Percentiles rank a stretch among this genome's conserved stretches.
Evolutionary conservation across 768 basidiomycete genomes (phyloP).

Genomic region (Favolaschia claudopus): DNA sequence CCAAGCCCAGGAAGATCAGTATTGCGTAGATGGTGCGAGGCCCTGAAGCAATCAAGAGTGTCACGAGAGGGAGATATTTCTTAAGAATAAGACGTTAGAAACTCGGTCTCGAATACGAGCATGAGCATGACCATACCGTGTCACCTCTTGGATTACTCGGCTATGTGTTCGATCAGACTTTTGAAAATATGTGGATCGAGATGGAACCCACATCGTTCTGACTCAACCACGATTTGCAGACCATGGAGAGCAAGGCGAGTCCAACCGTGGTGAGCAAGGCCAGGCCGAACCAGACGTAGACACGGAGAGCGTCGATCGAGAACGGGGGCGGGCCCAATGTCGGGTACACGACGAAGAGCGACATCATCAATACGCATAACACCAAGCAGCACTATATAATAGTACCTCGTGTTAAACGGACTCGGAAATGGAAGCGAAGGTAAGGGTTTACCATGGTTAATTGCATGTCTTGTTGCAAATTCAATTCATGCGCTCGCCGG

Average conservation of each 20-base stretch:
- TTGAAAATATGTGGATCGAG: background rate
- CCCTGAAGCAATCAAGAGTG: background rate
- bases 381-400: constrained; percentile 1
- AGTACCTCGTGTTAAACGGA: background rate
- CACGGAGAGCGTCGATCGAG: background rate
- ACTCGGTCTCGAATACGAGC: too few species aligned
- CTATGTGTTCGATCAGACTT: too few species aligned
- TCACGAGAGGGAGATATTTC: background rate
- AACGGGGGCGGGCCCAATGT: background rate
- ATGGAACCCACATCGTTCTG: constrained; percentile 7
- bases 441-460: too few species aligned
- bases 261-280: background rate
- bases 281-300: constrained; percentile 5
- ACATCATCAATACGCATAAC: background rate
- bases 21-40: background rate
- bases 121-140: too few species aligned
- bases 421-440: background rate
- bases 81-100: too few species aligned
- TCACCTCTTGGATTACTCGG: too few species aligned
- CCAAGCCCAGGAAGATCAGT: background rate
- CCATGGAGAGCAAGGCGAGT: background rate
- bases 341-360: background rate
- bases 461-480: too few species aligned
- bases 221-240: constrained; percentile 6
- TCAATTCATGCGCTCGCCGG: too few species aligned